These are phyloP conservation scores for Marchantia paleacea DNA, from an alignment of 225 moss, liverwort and hornwort species.

Conservation along the genomic window DNA sequence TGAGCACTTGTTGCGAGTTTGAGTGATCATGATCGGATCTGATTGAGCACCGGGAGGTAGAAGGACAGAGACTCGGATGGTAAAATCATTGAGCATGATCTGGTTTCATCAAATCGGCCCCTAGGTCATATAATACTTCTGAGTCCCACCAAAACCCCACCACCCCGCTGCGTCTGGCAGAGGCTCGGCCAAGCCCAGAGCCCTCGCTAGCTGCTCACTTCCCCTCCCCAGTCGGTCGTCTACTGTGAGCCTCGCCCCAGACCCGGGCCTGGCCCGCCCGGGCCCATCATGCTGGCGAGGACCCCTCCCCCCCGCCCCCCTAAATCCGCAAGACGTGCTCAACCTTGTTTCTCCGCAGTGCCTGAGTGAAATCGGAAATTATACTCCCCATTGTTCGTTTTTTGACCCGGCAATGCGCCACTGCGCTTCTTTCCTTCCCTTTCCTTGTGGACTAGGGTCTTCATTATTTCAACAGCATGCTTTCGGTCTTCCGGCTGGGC, in stretches of 20 bases:
- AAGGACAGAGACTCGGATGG: conserved; percentile 5
- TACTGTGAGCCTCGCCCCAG: background rate
- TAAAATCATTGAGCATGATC: conserved; percentile 1
- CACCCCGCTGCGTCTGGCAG: background rate
- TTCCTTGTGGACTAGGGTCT: background rate
- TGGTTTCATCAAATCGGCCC: background rate
- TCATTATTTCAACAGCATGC: too few relatives aligned
- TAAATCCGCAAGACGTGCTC: background rate
- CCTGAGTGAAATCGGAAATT: background rate
- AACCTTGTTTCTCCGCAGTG: background rate
- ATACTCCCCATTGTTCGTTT: background rate
- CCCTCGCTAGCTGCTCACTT: background rate
- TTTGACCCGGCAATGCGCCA: background rate
- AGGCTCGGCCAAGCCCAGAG: background rate
- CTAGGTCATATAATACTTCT: background rate
- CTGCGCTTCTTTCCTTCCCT: background rate
- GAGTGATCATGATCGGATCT: conserved; percentile 8
- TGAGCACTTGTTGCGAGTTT: background rate
- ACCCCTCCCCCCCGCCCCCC: too few relatives aligned
- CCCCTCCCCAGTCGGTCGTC: background rate
- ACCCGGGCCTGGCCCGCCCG: background rate
- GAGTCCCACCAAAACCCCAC: background rate
- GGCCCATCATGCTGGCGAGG: background rate
- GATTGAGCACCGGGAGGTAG: background rate
- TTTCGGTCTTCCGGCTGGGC: too few relatives aligned